Percentiles rank a stretch among this genome's conserved stretches.
phyloP scores from a whole-genome alignment of 73 alveolate species.

The Stentor coeruleus region DNA sequence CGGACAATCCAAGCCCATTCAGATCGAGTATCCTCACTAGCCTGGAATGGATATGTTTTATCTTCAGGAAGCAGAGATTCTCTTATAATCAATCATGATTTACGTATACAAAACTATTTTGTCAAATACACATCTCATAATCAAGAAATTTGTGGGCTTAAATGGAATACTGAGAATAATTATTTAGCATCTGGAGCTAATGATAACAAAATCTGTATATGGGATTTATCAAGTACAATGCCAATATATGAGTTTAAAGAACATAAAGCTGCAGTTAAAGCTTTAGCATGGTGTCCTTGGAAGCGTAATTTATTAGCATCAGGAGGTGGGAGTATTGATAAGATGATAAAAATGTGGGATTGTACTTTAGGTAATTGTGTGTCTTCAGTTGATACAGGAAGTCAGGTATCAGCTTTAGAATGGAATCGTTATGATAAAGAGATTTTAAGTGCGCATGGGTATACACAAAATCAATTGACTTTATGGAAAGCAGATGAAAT shows the following conservation, averaged over 20 bases:
- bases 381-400: conserved; percentile 49
- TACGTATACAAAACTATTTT: conserved; percentile 57
- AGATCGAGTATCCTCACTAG: conserved; percentile 70
- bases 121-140: conserved; percentile 67
- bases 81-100: conserved; percentile 66
- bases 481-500: conserved; percentile 95
- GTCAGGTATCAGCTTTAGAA: conserved; percentile 76
- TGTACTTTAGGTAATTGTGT: conserved; percentile 32
- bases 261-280: conserved; percentile 89
- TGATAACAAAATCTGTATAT: conserved; percentile 74
- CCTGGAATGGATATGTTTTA: conserved; percentile 76
- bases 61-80: conserved; percentile 76
- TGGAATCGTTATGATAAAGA: conserved; percentile 79
- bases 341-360: conserved; percentile 74
- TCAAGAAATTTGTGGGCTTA: conserved; percentile 63
- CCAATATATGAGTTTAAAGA: conserved; percentile 55
- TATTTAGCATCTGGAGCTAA: conserved; percentile 79
- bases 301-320: conserved; percentile 71
- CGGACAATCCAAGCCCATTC: conserved; percentile 58
- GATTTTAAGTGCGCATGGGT: conserved; percentile 84
- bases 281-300: conserved; percentile 91
- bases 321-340: conserved; percentile 91
- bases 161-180: conserved; percentile 69
- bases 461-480: conserved; percentile 83
- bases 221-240: conserved; percentile 68